phyloP scores from a whole-genome alignment of 495 filamentous ascomycete species.

The Cercophora scortea region DNA sequence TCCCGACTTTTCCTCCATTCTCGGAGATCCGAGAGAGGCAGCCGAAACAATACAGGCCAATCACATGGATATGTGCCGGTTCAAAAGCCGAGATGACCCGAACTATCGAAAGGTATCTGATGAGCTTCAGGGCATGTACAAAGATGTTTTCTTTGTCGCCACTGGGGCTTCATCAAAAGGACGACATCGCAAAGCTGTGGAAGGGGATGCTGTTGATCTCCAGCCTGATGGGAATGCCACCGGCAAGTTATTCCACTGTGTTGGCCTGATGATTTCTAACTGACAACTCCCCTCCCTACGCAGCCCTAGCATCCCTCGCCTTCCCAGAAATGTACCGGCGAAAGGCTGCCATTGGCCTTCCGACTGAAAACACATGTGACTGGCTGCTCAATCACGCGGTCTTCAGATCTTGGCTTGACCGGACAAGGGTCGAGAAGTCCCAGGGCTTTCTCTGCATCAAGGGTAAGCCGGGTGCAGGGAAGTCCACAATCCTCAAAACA shows the following conservation, averaged over 20 bases:
- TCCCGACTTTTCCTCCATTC: constrained; percentile 18
- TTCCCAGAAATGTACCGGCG: too few relatives aligned
- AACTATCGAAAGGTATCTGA: constrained; percentile 17
- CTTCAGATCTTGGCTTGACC: constrained; percentile 5
- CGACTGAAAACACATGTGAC: background rate
- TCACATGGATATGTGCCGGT: constrained; percentile 25
- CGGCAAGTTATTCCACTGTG: too few relatives aligned
- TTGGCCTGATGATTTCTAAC: too few relatives aligned
- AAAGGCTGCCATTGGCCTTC: too few relatives aligned
- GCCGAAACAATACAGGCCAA: constrained; percentile 17
- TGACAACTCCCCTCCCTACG: too few relatives aligned
- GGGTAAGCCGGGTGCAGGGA: constrained; percentile 17
- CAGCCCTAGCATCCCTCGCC: too few relatives aligned
- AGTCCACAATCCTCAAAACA: constrained; percentile 16
- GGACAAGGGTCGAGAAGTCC: background rate
- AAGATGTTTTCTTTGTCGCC: background rate
- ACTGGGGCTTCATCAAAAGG: too few relatives aligned
- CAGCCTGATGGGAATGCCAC: too few relatives aligned
- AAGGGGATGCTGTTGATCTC: too few relatives aligned
- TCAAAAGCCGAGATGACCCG: constrained; percentile 11
- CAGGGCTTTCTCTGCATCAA: constrained; percentile 13
- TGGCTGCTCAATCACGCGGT: constrained; percentile 1
- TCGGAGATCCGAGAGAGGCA: constrained; percentile 16
- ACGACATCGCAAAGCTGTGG: too few relatives aligned
- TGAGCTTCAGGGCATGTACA: constrained; percentile 5